Evolutionary conservation across 129 eudicot species (phyloP).

Genomic region (Pittosporum tobira): DNA sequence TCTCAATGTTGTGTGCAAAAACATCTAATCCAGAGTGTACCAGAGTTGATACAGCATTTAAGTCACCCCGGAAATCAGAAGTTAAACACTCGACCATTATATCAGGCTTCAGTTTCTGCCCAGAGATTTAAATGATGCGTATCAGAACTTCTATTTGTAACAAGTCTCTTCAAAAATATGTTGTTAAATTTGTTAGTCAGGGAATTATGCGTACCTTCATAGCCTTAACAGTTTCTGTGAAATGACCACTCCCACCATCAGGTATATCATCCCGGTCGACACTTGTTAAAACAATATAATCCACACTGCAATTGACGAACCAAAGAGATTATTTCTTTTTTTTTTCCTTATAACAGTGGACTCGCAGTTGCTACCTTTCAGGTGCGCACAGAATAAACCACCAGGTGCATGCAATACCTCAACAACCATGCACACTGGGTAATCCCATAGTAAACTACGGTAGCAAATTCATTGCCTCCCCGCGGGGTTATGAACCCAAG

Average conservation of each 20-base stretch:
- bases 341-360: too few species aligned
- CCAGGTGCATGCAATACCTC: too few species aligned
- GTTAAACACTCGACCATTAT: constrained; percentile 96
- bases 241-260: constrained; percentile 97
- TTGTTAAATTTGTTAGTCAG: too few species aligned
- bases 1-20: constrained; percentile 92
- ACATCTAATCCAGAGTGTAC: constrained; percentile 93
- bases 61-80: constrained; percentile 91
- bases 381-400: too few species aligned
- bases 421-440: too few species aligned
- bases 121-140: constrained; percentile 1
- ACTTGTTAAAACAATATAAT: constrained; percentile 88
- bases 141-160: background rate
- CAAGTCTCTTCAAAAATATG: background rate
- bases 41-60: constrained; percentile 64
- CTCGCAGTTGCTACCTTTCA: too few species aligned
- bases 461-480: too few species aligned
- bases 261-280: constrained; percentile 93
- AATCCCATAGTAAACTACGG: too few species aligned
- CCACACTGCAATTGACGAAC: constrained; percentile 55
- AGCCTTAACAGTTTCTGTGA: constrained; percentile 85
- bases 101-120: constrained; percentile 76
- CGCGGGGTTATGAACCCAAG: too few species aligned
- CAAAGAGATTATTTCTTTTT: constrained; percentile 6
- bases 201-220: constrained; percentile 96